Base-by-base conservation (phyloP, 139 green algal genomes). In the Chlamydomonas incerta region DNA sequence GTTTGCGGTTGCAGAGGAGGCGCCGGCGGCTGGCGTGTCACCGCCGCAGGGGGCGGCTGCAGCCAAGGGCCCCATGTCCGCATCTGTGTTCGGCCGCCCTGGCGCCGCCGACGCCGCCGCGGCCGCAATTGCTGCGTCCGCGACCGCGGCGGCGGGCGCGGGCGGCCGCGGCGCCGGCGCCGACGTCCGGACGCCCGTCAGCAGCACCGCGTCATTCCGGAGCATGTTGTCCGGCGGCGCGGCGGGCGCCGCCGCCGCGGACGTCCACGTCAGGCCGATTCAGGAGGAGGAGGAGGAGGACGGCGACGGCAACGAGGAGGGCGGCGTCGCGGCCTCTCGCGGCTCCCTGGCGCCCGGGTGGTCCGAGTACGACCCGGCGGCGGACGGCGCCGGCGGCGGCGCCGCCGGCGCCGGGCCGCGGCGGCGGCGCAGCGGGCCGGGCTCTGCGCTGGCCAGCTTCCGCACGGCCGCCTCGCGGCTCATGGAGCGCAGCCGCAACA, bases 41-140 rank as follows among this genome's bases (percentile, higher is more conserved):
- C n/a, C n/a, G n/a, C 41, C 5, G 41, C 41, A 50, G 41, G 41
- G 5, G 8, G 5, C 41, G 41, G 41, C 41, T 5, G 41, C 41
- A 50, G 41, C 41, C 6, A 50, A 50, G 2, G 66, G 31, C 2
- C 37, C 70, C 15, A 37, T 79, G 72, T 26, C 8, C 28, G 41
- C 41, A 8, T 57, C 47, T 26, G 74, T n/a, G 14, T 81, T 81
- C 55, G 74, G 74, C 3, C 55, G 66, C 9, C 74, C 74, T 0
- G 74, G 74, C 17, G 74, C 74, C 21, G 74, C 74, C 21, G 74
- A 81, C 24, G 52, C 52, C 15, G 41, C 74, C 14, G 55, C 55
- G 3, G 74, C 74, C 15, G 74, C 52, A 9, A 52, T 81, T 23
- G 52, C 74, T 31, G 74, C 31, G 47, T 31, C 65, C 4, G 9